Evolutionary conservation across 2,329 filamentous ascomycete genomes (phyloP).

Genomic region (Aspergillus fischeri): DNA sequence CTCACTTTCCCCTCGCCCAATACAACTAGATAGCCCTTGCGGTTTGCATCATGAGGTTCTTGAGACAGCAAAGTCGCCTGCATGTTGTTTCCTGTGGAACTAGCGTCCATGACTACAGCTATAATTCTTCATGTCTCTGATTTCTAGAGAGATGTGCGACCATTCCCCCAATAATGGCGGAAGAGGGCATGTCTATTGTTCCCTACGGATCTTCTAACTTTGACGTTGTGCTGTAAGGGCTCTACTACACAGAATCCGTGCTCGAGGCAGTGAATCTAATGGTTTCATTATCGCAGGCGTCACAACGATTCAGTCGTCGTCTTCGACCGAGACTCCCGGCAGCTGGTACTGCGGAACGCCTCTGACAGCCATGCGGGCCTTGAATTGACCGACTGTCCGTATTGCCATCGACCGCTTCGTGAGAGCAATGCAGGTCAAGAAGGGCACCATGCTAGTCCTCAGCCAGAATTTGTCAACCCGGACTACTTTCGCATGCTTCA

Average conservation of each 20-base stretch:
- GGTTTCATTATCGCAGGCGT: constrained; percentile 55
- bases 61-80: neutral
- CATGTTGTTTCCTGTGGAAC: neutral
- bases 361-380: constrained; percentile 47
- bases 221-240: constrained; percentile 43
- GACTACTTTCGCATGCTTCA: constrained; percentile 94
- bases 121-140: constrained; percentile 3
- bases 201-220: constrained; percentile 40
- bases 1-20: constrained; percentile 10
- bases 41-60: neutral
- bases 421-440: constrained; percentile 45
- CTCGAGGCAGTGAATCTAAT: constrained; percentile 11
- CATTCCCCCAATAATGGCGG: constrained; percentile 28
- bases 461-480: constrained; percentile 75
- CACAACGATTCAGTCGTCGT: constrained; percentile 91
- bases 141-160: constrained; percentile 11
- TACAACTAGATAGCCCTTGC: neutral
- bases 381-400: constrained; percentile 72
- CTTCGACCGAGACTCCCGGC: constrained; percentile 77
- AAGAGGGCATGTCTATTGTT: constrained; percentile 41
- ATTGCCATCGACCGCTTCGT: constrained; percentile 71
- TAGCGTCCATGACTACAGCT: neutral
- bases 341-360: constrained; percentile 72
- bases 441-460: constrained; percentile 25
- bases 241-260: neutral